These are phyloP conservation scores for Colletotrichum lupini DNA, from an alignment of 2,329 filamentous ascomycete genomes.

Conservation along the genomic window DNA sequence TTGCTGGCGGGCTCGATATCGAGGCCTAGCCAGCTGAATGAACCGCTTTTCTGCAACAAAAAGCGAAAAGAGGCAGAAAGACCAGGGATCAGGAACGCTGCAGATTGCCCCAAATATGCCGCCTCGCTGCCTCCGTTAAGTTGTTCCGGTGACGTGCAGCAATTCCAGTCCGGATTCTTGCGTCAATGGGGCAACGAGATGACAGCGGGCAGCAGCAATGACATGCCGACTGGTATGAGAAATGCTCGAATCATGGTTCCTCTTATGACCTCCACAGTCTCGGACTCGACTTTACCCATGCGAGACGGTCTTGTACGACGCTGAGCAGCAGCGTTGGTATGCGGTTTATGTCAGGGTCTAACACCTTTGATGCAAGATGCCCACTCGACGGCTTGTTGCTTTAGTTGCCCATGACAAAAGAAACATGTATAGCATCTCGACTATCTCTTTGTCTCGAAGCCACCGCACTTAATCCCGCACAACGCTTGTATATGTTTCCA, in stretches of 20 bases:
- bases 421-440: constrained; percentile 3
- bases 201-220: constrained; percentile 5
- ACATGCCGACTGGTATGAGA: neutral
- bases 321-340: constrained; percentile 20
- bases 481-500: constrained; percentile 21
- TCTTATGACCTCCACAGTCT: constrained; percentile 5
- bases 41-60: constrained; percentile 2
- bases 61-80: neutral
- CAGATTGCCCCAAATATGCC: neutral
- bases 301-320: neutral
- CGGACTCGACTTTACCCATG: neutral
- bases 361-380: neutral
- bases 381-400: neutral
- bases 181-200: constrained; percentile 34
- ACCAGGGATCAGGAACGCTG: constrained; percentile 26
- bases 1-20: neutral
- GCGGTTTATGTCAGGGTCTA: neutral
- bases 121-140: neutral
- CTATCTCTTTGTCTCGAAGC: constrained; percentile 26
- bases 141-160: constrained; percentile 18
- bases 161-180: constrained; percentile 24
- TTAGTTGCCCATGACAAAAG: constrained; percentile 26
- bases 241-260: constrained; percentile 28
- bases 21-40: constrained; percentile 10
- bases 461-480: neutral